Evolutionary conservation across 257 asterid species (phyloP), one percentile per base, ranked within the genome.

Genomic region (Solanum pennellii): DNA sequence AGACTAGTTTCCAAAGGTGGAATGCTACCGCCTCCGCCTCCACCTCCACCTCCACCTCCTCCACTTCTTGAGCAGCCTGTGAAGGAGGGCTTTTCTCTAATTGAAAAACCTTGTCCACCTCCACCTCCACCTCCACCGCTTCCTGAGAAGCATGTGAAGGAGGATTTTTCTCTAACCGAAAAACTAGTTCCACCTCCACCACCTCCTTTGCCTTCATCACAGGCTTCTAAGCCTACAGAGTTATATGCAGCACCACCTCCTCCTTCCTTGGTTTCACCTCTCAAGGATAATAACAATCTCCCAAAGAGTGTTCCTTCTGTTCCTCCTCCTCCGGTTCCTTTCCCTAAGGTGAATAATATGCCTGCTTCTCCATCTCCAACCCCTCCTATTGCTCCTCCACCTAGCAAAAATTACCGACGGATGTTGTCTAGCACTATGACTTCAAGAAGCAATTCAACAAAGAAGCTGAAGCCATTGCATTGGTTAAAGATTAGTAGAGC

Each of bases 401-500:
- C 88, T 73, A 90, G 91, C 42, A 82, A 89, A 77, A 92, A 90
- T 85, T 95, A 45, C 84, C 68, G 91, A 62, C 93, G 90, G 91
- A 60, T 91, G 83, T 94, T 71, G 87, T 42, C 83, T 44, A 86
- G 94, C 41, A 80, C 42, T 80, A 47, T 47, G 42, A 80, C 42
- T 27, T 80, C 84, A 47, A 80, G 84, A 47, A 80, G 68, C 84
- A 80, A 80, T 80, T 80, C 84, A 80, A 23, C 56, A n/a, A 80
- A 80, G 68, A 80, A 80, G 84, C 93, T 96, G 87, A 96, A 94
- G 88, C 98, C 98, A 37, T 95, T 94, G 87, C 98, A 96, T 89
- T 96, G 99, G 99, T 88, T 94, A 93, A 96, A 96, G 94, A 84
- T 95, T 79, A 94, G 96, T 31, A 91, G 96, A 89, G 97, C 94